Conservation (phyloP, 208 protist species). For the Leishmania lainsoni region DNA sequence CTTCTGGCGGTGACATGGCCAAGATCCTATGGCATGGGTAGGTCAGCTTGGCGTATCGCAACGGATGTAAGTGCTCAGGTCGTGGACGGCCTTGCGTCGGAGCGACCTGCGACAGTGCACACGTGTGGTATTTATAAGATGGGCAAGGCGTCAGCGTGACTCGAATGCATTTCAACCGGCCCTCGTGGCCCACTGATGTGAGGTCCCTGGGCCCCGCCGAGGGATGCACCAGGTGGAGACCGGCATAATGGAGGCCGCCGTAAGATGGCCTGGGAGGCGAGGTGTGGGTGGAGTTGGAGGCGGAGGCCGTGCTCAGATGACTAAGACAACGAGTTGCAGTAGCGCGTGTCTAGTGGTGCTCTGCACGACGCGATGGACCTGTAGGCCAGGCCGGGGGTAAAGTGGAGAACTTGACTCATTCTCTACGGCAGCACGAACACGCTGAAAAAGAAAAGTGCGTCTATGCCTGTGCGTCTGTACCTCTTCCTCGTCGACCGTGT, state of each 20-base stretch:
- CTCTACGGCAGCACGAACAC: background rate
- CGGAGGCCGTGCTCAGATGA: background rate
- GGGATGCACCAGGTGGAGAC: background rate
- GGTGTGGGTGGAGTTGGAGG: background rate
- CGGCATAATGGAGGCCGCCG: background rate
- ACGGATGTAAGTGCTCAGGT: background rate
- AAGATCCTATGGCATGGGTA: background rate
- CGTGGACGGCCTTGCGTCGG: background rate
- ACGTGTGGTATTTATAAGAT: background rate
- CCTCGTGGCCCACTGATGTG: background rate
- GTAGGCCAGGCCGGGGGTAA: background rate
- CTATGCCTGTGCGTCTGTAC: background rate
- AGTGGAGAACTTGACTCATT: background rate
- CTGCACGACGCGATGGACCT: background rate
- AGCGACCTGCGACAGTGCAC: background rate
- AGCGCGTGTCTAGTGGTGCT: background rate
- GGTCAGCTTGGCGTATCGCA: background rate
- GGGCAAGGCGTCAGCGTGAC: background rate
- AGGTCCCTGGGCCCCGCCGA: background rate
- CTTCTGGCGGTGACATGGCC: background rate
- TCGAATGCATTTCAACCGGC: background rate
- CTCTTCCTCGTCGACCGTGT: background rate
- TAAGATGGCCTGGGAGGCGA: background rate
- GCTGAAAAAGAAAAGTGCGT: background rate
- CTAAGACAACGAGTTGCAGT: background rate